Evolutionary conservation across 495 filamentous ascomycete species (phyloP), one percentile per base, ranked within the genome.

Genomic region (Penicillium dipodomyicola): DNA sequence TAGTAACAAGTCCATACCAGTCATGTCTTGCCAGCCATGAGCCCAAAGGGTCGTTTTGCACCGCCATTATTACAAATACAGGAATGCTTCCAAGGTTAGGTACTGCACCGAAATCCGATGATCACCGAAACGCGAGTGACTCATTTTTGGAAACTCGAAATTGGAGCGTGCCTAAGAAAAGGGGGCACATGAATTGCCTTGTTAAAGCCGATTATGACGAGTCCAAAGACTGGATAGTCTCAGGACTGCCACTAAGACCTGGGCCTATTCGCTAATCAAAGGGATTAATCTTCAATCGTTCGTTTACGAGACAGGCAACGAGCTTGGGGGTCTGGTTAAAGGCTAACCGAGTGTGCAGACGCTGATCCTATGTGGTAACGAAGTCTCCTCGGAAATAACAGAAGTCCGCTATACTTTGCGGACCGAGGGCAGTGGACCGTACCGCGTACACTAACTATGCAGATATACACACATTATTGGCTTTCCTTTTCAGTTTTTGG

Each of bases 51-150:
- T 51, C 25, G 52, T 45, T 52, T n/a, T 45, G 43, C 64, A 67
- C 41, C 53, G 61, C 58, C 56, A 49, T 64, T 41, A 50, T 46
- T 25, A 49, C 55, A 25, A 17, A 22, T 22, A 29, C 3, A 32
- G 54, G 62, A 65, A 67, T 67, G 62, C 60, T 54, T n/a, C n/a
- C n/a, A n/a, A n/a, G n/a, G n/a, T n/a, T 46, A 15, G 49, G 41
- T 30, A 42, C 22, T 23, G 39, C 22, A 49, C 30, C 30, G n/a
- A 42, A 47, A 49, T 22, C 35, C 25, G 27, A 45, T 43, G 61
- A 52, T 58, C 56, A 19, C 37, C 42, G 32, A 56, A 44, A 60
- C 50, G 56, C 50, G 14, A 60, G 32, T 39, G 29, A 19, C 41
- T 43, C 60, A 59, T 62, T 62, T 62, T 59, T 62, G 37, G 52